A percentile compares a stretch with the other conserved stretches of the same genome.
These are phyloP conservation scores for Hypsizygus marmoreus DNA, from an alignment of 768 basidiomycete species.

Conservation along the genomic window DNA sequence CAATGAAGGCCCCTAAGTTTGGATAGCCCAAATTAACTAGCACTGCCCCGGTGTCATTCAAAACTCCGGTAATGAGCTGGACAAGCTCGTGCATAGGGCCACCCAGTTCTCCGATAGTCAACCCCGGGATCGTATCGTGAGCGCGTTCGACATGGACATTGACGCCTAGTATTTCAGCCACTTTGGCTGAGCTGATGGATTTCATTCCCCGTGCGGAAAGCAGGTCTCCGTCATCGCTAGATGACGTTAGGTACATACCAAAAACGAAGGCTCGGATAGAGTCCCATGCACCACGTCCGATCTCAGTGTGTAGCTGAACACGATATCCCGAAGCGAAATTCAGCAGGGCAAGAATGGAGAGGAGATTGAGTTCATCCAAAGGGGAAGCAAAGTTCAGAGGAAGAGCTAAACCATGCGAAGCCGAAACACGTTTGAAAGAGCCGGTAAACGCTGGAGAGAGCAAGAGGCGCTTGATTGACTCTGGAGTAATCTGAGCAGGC, in stretches of 20 bases:
- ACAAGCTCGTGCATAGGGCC: slow-evolving; percentile 77
- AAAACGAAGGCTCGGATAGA: slow-evolving; percentile 76
- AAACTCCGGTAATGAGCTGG: slow-evolving; percentile 57
- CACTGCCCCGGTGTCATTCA: slow-evolving; percentile 75
- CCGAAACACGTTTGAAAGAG: slow-evolving; percentile 63
- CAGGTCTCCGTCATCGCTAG: slow-evolving; percentile 54
- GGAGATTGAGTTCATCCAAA: slow-evolving; percentile 76
- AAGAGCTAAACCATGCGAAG: slow-evolving; percentile 68
- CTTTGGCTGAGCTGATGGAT: slow-evolving; percentile 48
- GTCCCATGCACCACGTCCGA: slow-evolving; percentile 83
- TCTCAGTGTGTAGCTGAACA: slow-evolving; percentile 65
- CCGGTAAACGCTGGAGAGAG: slow-evolving; percentile 62
- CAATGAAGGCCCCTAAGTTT: slow-evolving; percentile 74
- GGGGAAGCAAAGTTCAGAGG: slow-evolving; percentile 79
- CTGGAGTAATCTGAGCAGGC: slow-evolving; percentile 51
- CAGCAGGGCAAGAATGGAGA: slow-evolving; percentile 76
- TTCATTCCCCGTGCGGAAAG: slow-evolving; percentile 71
- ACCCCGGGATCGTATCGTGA: slow-evolving; percentile 68
- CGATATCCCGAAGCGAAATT: slow-evolving; percentile 88
- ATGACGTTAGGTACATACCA: slow-evolving; percentile 68
- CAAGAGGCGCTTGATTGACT: slow-evolving; percentile 62
- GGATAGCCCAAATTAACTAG: slow-evolving; percentile 62
- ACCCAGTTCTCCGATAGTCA: slow-evolving; percentile 74
- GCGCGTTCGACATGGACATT: slow-evolving; percentile 67
- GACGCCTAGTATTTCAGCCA: slow-evolving; percentile 76